Conservation (phyloP, 495 filamentous ascomycete species). For the Xylaria intraflava region DNA sequence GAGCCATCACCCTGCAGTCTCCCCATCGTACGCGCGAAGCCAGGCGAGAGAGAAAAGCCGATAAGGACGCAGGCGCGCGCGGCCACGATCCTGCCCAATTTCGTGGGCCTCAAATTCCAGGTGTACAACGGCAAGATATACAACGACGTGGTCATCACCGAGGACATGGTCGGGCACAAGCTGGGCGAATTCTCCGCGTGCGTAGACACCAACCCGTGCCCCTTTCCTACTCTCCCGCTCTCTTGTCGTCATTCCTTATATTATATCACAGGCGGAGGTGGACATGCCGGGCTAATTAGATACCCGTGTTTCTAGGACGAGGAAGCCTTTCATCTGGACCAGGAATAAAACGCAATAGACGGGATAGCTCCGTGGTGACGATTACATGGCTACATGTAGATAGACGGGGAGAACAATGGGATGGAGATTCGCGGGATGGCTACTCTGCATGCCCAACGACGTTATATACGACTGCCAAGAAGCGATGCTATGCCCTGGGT, state of each 20-base stretch:
- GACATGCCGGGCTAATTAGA: slow-evolving; percentile 1
- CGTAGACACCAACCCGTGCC: slow-evolving; percentile 29
- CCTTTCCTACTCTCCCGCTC: not conserved
- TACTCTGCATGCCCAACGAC: not conserved
- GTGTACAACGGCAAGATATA: slow-evolving; percentile 95
- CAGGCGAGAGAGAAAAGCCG: slow-evolving; percentile 57
- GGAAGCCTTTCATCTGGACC: slow-evolving; percentile 73
- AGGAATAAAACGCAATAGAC: slow-evolving; percentile 62
- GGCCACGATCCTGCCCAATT: slow-evolving; percentile 92
- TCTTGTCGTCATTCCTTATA: not conserved
- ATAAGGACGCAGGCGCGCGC: slow-evolving; percentile 84
- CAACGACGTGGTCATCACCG: slow-evolving; percentile 78
- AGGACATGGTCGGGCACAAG: slow-evolving; percentile 98
- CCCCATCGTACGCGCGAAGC: slow-evolving; percentile 54
- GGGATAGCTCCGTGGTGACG: slow-evolving; percentile 38
- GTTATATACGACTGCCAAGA: not conserved
- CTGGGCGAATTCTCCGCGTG: slow-evolving; percentile 91
- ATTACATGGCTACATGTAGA: not conserved
- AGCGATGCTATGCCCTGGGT: not conserved
- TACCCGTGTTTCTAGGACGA: slow-evolving; percentile 52
- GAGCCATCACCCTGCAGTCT: slow-evolving; percentile 37
- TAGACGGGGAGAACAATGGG: not conserved
- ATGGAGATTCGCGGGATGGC: not conserved
- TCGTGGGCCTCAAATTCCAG: slow-evolving; percentile 88
- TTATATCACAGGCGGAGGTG: not conserved